These are phyloP conservation scores for Candida sp. DNA, from an alignment of 1,139 yeast species.

Conservation along the genomic window DNA sequence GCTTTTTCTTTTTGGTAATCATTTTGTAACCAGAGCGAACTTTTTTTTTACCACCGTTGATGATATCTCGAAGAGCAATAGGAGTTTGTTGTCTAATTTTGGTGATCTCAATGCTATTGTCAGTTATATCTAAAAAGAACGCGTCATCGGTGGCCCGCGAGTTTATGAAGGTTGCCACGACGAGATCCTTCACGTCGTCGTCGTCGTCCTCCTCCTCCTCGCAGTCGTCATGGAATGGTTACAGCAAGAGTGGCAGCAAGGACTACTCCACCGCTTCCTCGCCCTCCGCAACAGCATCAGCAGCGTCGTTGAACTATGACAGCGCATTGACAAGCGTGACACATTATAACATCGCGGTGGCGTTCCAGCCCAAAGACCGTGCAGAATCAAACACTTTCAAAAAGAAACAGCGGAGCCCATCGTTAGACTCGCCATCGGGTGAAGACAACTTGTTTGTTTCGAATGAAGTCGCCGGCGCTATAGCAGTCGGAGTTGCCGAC, in stretches of 20 bases:
- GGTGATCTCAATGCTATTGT: constrained; percentile 32
- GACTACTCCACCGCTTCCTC: constrained; percentile 9
- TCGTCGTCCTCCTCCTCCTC: not conserved
- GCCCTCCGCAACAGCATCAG: constrained; percentile 13
- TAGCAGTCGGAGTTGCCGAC: constrained; percentile 91
- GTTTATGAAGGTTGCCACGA: not conserved
- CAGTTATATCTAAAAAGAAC: constrained; percentile 28
- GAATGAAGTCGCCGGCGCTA: constrained; percentile 44
- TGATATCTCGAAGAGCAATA: constrained; percentile 5
- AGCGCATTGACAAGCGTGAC: constrained; percentile 26
- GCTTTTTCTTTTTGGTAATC: not conserved
- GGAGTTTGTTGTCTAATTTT: constrained; percentile 13
- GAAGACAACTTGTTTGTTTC: constrained; percentile 84
- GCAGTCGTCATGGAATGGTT: not conserved
- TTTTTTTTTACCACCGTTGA: not conserved
- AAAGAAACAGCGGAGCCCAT: constrained; percentile 27
- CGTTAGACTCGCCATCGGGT: constrained; percentile 68
- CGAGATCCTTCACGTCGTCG: constrained; percentile 5
- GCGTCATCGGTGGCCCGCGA: constrained; percentile 8
- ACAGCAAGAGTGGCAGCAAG: not conserved
- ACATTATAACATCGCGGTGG: constrained; percentile 63
- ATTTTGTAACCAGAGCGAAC: not conserved
- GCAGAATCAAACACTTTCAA: constrained; percentile 49
- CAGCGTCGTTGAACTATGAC: constrained; percentile 18
- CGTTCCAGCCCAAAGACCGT: constrained; percentile 75